Conservation (phyloP, 1,284 basidiomycete genomes). For the Puccinia horiana region DNA sequence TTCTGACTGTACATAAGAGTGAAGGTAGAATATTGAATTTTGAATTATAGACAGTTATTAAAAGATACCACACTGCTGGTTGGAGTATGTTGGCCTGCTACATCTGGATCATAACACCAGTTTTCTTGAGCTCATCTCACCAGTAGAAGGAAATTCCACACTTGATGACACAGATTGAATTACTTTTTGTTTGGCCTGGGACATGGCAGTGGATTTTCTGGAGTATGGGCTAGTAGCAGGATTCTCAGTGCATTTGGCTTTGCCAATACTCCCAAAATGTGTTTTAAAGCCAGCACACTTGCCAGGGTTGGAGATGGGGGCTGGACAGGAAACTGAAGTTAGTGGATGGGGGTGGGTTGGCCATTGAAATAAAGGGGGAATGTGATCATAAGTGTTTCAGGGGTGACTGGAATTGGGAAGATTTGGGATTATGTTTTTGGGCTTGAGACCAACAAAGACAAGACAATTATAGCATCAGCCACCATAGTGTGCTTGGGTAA, state of each 20-base stretch:
- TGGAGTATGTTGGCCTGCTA: neutral
- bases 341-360: neutral
- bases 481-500: neutral
- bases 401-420: neutral
- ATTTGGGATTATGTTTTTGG: neutral
- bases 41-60: no score
- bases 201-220: neutral
- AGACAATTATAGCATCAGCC: neutral
- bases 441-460: no score
- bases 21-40: no score
- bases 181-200: neutral
- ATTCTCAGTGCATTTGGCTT: neutral
- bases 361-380: neutral
- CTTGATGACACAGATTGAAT: neutral
- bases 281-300: neutral
- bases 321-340: neutral
- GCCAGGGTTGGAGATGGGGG: no score
- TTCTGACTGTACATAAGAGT: no score
- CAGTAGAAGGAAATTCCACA: neutral
- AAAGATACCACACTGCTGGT: no score
- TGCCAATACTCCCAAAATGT: neutral
- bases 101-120: neutral
- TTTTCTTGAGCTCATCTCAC: neutral
- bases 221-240: neutral
- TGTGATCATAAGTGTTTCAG: neutral